Evolutionary conservation across 2,329 filamentous ascomycete genomes (phyloP).

Genomic region (Pseudocercospora fuligena): DNA sequence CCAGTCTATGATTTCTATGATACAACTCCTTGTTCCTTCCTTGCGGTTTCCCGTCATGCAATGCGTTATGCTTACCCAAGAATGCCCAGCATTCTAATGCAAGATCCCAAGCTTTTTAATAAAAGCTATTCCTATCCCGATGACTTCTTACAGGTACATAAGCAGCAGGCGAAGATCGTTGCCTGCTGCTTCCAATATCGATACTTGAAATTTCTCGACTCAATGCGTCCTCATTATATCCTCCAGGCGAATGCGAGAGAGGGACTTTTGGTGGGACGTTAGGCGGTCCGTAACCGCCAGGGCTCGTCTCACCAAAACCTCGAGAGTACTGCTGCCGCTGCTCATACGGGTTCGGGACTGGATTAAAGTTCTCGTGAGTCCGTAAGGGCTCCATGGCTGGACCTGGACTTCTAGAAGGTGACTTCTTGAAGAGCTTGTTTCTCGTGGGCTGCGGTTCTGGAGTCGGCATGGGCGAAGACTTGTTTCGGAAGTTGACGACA

Average conservation of each 20-base stretch:
- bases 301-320: constrained; percentile 42
- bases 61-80: neutral
- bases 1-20: neutral
- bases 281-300: constrained; percentile 20
- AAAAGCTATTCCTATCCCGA: constrained; percentile 38
- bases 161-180: constrained; percentile 25
- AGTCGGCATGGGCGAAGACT: constrained; percentile 43
- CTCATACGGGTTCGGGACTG: constrained; percentile 55
- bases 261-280: constrained; percentile 30
- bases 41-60: neutral
- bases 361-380: constrained; percentile 50
- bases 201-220: constrained; percentile 70
- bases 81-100: neutral
- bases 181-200: constrained; percentile 44
- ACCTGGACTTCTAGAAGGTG: constrained; percentile 22
- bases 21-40: neutral
- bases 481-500: constrained; percentile 41
- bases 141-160: constrained; percentile 41
- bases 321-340: constrained; percentile 51
- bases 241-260: constrained; percentile 28
- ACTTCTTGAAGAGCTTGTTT: constrained; percentile 69
- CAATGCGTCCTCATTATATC: constrained; percentile 60
- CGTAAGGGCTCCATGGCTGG: constrained; percentile 30
- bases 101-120: constrained; percentile 20
- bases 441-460: constrained; percentile 46